Evolutionary conservation across 177 flowering plant species (phyloP).

Genomic region (Vitis hybrid): DNA sequence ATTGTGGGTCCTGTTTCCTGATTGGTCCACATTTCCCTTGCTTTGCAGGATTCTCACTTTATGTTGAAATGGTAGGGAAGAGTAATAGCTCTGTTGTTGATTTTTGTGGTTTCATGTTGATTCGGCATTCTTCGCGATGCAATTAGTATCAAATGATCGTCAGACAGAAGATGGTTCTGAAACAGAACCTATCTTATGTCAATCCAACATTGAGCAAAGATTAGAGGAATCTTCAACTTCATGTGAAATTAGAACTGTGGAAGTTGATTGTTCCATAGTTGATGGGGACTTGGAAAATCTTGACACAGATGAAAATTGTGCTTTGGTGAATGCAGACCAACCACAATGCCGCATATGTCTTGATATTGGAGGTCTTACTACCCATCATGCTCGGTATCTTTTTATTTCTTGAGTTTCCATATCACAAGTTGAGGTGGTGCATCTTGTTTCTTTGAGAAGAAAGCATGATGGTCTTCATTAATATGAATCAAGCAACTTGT

Average conservation of each 20-base stretch:
- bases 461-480: background rate
- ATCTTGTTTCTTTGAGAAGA: constrained; percentile 4
- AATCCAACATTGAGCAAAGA: constrained; percentile 23
- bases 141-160: constrained; percentile 54
- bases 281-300: constrained; percentile 29
- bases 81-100: constrained; percentile 30
- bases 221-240: constrained; percentile 47
- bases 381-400: constrained; percentile 10
- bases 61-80: constrained; percentile 37
- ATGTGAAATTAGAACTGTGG: constrained; percentile 58
- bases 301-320: constrained; percentile 50
- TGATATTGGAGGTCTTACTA: constrained; percentile 72
- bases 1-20: constrained; percentile 1
- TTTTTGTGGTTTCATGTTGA: constrained; percentile 20
- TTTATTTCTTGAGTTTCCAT: constrained; percentile 7
- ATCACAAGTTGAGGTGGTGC: constrained; percentile 7
- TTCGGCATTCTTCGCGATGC: constrained; percentile 49
- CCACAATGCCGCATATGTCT: constrained; percentile 97
- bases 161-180: constrained; percentile 53
- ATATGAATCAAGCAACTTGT: constrained; percentile 1
- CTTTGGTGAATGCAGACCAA: constrained; percentile 61
- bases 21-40: background rate
- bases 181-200: constrained; percentile 65
- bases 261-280: constrained; percentile 31
- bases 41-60: constrained; percentile 38